These are phyloP conservation scores for Trichophaea hybrida DNA, from an alignment of 2,329 filamentous ascomycete genomes.

Conservation along the genomic window DNA sequence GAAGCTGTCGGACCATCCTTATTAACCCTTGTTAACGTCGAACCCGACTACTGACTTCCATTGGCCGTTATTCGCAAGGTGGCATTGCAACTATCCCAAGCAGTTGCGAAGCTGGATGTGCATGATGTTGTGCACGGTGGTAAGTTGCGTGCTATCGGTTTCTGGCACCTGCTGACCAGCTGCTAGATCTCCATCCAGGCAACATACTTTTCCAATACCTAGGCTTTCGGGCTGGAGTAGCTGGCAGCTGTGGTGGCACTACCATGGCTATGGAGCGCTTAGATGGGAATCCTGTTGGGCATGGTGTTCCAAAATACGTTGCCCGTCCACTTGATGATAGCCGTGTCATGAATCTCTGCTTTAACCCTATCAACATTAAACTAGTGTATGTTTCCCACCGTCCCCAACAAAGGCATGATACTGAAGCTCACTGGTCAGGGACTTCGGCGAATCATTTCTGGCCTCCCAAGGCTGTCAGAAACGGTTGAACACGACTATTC, in stretches of 20 bases:
- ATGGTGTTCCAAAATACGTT: background rate
- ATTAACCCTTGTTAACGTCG: background rate
- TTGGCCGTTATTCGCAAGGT: background rate
- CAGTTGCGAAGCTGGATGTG: background rate
- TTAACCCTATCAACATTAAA: background rate
- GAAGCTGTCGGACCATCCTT: constrained; percentile 4
- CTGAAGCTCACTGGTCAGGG: background rate
- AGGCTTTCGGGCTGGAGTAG: background rate
- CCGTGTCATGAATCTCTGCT: background rate
- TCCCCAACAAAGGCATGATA: background rate
- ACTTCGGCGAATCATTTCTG: constrained; percentile 3
- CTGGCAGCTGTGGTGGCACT: background rate
- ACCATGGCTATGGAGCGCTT: background rate
- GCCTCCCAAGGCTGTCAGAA: background rate
- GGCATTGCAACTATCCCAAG: background rate
- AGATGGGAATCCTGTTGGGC: background rate
- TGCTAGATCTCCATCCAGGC: constrained; percentile 2
- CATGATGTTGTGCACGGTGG: background rate
- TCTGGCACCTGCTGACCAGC: background rate
- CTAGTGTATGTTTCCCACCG: background rate
- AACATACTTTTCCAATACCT: constrained; percentile 1
- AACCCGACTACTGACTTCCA: background rate
- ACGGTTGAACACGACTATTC: background rate
- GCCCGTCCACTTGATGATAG: background rate
- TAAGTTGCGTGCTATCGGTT: background rate